Conservation (phyloP, 192 early-diverging fungal genomes). For the Backusella circina region DNA sequence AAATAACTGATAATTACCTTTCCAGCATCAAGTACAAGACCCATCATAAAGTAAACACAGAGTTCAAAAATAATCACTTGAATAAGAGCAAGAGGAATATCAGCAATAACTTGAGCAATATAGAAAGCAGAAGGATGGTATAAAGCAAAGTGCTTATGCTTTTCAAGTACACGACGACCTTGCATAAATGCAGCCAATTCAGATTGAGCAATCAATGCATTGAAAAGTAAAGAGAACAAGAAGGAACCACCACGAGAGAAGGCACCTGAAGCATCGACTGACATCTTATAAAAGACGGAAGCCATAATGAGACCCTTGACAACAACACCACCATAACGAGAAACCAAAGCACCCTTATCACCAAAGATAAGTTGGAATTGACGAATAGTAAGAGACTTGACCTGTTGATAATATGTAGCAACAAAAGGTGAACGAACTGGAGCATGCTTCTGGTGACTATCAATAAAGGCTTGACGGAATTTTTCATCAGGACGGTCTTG, state of each 20-base stretch:
- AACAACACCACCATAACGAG: slow-evolving; percentile 44
- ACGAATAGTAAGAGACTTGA: slow-evolving; percentile 47
- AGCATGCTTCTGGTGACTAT: slow-evolving; percentile 47
- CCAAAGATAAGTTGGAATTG: slow-evolving; percentile 52
- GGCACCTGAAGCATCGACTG: slow-evolving; percentile 50
- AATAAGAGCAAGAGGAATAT: slow-evolving; percentile 51
- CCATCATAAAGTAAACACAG: slow-evolving; percentile 67
- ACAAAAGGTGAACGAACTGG: slow-evolving; percentile 52
- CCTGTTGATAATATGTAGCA: slow-evolving; percentile 52
- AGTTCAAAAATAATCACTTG: slow-evolving; percentile 56
- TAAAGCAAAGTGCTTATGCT: slow-evolving; percentile 68
- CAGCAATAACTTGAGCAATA: slow-evolving; percentile 56
- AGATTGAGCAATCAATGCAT: slow-evolving; percentile 61
- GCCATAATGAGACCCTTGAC: slow-evolving; percentile 72
- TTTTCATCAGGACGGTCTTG: slow-evolving; percentile 24
- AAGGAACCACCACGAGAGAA: slow-evolving; percentile 72
- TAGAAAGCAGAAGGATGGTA: slow-evolving; percentile 66
- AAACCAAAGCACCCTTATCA: slow-evolving; percentile 42
- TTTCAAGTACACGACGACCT: slow-evolving; percentile 64
- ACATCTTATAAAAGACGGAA: slow-evolving; percentile 63
- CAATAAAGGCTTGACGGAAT: slow-evolving; percentile 48
- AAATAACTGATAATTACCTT: slow-evolving; percentile 29
- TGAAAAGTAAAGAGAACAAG: slow-evolving; percentile 70
- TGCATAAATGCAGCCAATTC: slow-evolving; percentile 66
- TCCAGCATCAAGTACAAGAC: slow-evolving; percentile 50